Conservation (phyloP, 2,329 filamentous ascomycete genomes). For the Scleromitrula shiraiana region DNA sequence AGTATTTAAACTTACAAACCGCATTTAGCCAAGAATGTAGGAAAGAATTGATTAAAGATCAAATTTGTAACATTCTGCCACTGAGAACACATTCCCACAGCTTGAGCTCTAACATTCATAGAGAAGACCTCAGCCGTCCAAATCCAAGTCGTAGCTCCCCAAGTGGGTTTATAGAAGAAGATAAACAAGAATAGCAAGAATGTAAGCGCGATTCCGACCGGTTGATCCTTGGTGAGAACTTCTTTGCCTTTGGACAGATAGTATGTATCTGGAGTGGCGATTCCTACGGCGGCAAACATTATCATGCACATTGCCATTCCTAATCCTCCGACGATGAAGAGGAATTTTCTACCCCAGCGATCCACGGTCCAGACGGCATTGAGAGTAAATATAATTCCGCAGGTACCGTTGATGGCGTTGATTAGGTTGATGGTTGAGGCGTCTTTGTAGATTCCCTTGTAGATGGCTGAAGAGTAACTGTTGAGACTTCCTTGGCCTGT, state of each 20-base stretch:
- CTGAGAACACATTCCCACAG: conserved; percentile 57
- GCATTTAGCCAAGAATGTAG: conserved; percentile 52
- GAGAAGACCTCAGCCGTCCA: conserved; percentile 64
- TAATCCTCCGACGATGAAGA: conserved; percentile 59
- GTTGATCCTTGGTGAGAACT: conserved; percentile 45
- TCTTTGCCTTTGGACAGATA: conserved; percentile 27
- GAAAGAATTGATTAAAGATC: conserved; percentile 65
- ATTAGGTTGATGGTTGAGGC: conserved; percentile 58
- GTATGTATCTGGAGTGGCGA: conserved; percentile 41
- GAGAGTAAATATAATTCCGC: conserved; percentile 64
- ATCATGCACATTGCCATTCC: conserved; percentile 67
- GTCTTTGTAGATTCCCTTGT: conserved; percentile 59
- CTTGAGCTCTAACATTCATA: conserved; percentile 65
- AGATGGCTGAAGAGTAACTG: conserved; percentile 65
- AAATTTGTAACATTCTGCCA: conserved; percentile 58
- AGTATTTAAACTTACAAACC: conserved; percentile 31
- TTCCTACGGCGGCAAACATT: conserved; percentile 50
- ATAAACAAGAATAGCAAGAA: conserved; percentile 61
- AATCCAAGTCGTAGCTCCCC: conserved; percentile 64
- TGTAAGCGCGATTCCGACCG: conserved; percentile 60
- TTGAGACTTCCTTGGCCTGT: conserved; percentile 51
- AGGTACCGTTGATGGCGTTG: conserved; percentile 67
- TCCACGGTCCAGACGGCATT: conserved; percentile 69
- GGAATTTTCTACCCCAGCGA: conserved; percentile 60
- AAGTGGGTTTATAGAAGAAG: conserved; percentile 62